Percentiles rank a stretch among this genome's conserved stretches.
These are phyloP conservation scores for Phalaenopsis hybrid DNA, from an alignment of 116 monocot genomes.

Conservation along the genomic window DNA sequence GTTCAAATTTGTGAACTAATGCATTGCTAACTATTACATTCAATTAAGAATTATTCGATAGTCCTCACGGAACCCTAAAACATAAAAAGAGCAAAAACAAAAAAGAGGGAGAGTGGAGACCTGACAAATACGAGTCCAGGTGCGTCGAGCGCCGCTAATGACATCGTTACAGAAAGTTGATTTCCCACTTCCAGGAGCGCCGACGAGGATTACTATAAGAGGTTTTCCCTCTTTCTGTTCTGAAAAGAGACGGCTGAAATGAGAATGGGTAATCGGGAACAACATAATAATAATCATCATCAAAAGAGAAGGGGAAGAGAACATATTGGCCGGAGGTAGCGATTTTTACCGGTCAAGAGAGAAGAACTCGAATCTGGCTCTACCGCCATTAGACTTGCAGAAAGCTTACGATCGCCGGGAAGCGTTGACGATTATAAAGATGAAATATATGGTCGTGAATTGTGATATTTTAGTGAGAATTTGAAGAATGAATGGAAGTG, in stretches of 20 bases:
- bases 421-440: neutral
- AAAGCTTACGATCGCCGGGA: too few relatives aligned
- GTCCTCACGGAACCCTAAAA: neutral
- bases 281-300: neutral
- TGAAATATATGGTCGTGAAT: neutral
- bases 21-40: neutral
- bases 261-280: neutral
- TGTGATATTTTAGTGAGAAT: too few relatives aligned
- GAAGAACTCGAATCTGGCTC: neutral
- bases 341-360: neutral
- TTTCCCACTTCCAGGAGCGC: conserved; percentile 32
- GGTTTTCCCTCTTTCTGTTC: conserved; percentile 6
- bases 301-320: neutral
- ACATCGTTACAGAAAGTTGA: conserved; percentile 26
- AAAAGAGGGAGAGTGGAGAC: neutral
- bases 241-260: neutral
- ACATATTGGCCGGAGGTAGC: too few relatives aligned
- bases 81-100: neutral
- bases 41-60: neutral
- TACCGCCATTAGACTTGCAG: neutral
- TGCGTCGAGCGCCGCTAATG: conserved; percentile 8
- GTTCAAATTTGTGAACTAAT: too few relatives aligned
- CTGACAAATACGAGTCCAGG: conserved; percentile 30
- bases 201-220: conserved; percentile 17
- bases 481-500: too few relatives aligned